phyloP scores from a whole-genome alignment of 1,284 basidiomycete species.

The Trichosporon ovoides region DNA sequence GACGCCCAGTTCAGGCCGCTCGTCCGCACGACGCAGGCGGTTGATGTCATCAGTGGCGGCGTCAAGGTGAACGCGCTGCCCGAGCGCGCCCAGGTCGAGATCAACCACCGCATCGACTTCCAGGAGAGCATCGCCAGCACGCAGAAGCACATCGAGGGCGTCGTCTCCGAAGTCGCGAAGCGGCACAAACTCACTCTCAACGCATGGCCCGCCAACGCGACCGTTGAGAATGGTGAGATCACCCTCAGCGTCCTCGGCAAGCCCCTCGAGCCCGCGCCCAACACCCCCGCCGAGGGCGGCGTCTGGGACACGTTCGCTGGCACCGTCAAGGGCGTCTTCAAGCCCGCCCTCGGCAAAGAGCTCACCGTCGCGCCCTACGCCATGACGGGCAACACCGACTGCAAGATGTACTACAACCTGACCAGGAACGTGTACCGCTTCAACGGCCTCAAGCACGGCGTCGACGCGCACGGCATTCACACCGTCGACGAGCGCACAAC shows the following conservation, averaged over 20 bases:
- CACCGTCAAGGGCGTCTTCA: constrained; percentile 40
- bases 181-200: constrained; percentile 28
- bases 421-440: constrained; percentile 45
- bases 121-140: constrained; percentile 35
- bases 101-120: constrained; percentile 49
- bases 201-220: constrained; percentile 2
- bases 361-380: constrained; percentile 41
- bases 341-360: constrained; percentile 32
- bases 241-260: constrained; percentile 38
- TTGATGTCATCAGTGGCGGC: constrained; percentile 43
- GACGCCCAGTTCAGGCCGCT: neutral
- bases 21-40: constrained; percentile 39
- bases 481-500: constrained; percentile 44
- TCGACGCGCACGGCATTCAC: constrained; percentile 25
- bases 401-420: constrained; percentile 48
- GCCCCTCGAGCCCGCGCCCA: constrained; percentile 46
- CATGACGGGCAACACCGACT: constrained; percentile 31
- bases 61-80: constrained; percentile 41
- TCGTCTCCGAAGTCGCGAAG: constrained; percentile 33
- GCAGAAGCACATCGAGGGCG: constrained; percentile 31
- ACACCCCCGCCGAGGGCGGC: constrained; percentile 34
- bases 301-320: constrained; percentile 49
- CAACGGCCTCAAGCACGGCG: constrained; percentile 25
- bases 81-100: constrained; percentile 33
- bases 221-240: constrained; percentile 20